These are phyloP conservation scores for Sporisorium sorghi DNA, from an alignment of 1,284 basidiomycete species.

Conservation along the genomic window DNA sequence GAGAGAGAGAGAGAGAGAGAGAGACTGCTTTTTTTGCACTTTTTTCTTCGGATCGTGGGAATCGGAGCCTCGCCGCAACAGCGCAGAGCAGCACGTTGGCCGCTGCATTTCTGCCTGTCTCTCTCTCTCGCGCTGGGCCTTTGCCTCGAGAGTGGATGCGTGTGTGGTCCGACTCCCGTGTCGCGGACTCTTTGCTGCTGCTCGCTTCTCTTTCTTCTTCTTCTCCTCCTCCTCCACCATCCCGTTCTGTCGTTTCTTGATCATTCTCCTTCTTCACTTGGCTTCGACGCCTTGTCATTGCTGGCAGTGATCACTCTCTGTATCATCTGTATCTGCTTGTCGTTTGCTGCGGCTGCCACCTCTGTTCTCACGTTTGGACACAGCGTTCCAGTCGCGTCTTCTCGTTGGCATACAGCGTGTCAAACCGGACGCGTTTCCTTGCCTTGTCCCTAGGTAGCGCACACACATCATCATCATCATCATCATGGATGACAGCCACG, in stretches of 20 bases:
- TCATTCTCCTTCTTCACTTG: neutral
- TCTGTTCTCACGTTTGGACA: neutral
- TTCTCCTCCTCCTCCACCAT: neutral
- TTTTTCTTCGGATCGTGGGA: conserved; percentile 36
- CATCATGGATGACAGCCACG: conserved; percentile 19
- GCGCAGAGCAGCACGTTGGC: conserved; percentile 9
- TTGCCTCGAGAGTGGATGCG: too few relatives aligned
- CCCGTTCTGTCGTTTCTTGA: neutral
- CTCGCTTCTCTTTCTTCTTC: neutral
- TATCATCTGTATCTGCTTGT: neutral
- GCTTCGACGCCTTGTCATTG: neutral
- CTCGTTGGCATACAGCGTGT: neutral
- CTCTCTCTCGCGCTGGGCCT: neutral
- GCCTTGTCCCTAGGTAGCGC: neutral
- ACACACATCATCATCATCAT: neutral
- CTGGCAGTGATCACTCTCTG: neutral
- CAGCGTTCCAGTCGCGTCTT: neutral
- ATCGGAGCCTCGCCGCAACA: conserved; percentile 23
- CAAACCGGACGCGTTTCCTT: neutral
- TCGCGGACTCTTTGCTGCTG: neutral
- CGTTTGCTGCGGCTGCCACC: neutral
- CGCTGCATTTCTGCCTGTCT: conserved; percentile 11
- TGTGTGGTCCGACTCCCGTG: conserved; percentile 7
- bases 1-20: too few relatives aligned
- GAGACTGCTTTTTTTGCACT: too few relatives aligned